Evolutionary conservation across 1,284 basidiomycete species (phyloP), one percentile per base, ranked within the genome.

Genomic region (Malassezia arunalokei): DNA sequence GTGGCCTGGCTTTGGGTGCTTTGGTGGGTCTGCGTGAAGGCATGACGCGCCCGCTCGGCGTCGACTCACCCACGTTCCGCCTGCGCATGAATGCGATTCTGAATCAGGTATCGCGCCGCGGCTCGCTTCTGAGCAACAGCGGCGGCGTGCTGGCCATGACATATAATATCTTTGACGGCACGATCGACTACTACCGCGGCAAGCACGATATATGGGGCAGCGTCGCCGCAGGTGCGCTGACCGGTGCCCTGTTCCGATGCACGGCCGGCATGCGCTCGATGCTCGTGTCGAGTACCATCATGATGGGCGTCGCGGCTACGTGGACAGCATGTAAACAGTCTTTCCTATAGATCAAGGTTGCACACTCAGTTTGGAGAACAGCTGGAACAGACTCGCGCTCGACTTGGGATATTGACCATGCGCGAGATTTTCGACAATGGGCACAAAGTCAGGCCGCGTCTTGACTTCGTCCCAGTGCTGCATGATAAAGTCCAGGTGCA

Each of bases 71-170:
- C 17, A 71, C 69, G n/a, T 49, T 65, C 83, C 80, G 89, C 60
- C 78, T 99, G 73, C 83, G 94, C 77, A 83, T 98, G 77, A 99
- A 98, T 78, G 91, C 88, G 66, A 78, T 98, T 56, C 81, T 98
- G 65, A 99, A 98, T 79, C 86, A 88, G 73, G 83, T 95, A 73
- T 96, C 92, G 57, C 80, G 92, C 76, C 82, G 94, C 76, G 94
- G 94, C 40, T 91, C 86, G 47, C 95, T 95, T 77, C 84, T 95
- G 75, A 94, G 91, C 69, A 99, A 98, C 79, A 95, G 88, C 71
- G 87, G 91, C 73, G 94, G 94, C 75, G 87, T 96, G 59, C 78
- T 98, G 62, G 92, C 92, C 52, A 82, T 99, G 71, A 83, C 87
- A 63, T 99, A 99, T 79, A 99, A 98, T 76, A 83, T 84, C 59